These are phyloP conservation scores for Ceratobasidium sp. DNA, from an alignment of 1,284 basidiomycete species.

Conservation along the genomic window DNA sequence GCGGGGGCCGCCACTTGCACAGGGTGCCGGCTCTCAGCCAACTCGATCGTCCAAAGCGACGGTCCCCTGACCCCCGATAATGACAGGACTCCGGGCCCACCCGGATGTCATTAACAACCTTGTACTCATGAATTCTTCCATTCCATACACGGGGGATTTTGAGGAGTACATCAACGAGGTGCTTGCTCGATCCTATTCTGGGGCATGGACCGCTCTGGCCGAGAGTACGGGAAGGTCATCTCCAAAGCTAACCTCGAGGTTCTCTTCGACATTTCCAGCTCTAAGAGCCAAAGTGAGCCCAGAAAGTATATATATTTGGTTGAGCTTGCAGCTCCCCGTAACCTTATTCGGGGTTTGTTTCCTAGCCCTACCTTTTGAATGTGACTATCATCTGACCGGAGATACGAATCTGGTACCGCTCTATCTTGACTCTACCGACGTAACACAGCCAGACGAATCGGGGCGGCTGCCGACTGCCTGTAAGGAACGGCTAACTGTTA, in stretches of 20 bases:
- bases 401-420: background rate
- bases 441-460: too few species aligned
- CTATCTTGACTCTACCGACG: too few species aligned
- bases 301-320: background rate
- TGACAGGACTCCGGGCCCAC: too few species aligned
- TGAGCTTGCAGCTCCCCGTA: background rate
- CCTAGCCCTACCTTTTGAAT: background rate
- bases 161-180: background rate
- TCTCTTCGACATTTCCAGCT: background rate
- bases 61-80: too few species aligned
- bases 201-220: background rate
- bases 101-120: too few species aligned
- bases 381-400: background rate
- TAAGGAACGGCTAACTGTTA: too few species aligned
- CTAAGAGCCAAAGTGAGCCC: background rate
- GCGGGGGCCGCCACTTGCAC: too few species aligned
- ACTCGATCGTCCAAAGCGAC: too few species aligned
- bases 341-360: background rate
- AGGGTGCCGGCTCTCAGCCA: too few species aligned
- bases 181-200: background rate
- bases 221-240: background rate
- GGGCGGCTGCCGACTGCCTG: too few species aligned
- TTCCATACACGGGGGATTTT: background rate
- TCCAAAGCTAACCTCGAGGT: background rate
- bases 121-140: background rate